Base-by-base conservation (phyloP, 345 rosid genomes). In the Euphorbia peplus region DNA sequence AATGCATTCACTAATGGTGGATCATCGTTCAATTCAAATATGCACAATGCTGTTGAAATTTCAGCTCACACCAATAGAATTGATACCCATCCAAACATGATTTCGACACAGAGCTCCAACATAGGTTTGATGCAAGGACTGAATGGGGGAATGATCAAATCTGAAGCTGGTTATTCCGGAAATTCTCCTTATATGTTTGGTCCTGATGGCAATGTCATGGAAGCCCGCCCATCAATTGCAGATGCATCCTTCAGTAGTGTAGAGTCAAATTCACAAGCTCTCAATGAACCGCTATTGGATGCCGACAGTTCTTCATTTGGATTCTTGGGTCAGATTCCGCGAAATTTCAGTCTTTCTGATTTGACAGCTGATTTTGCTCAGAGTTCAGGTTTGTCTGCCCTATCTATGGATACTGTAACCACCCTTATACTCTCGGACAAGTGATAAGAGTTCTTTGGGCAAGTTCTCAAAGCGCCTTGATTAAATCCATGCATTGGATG, bases 331-430 rank as follows among this genome's bases (percentile, higher is more conserved):
- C 90, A 83, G 68, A 87, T 95, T 63, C 90, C 98, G 77, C 81
- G 89, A 68, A 86, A 68, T 81, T 90, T 95, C 83, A 95, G 98
- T 80, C 90, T 95, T 18, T 88, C 98, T 51, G 99, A 95, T 85
- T 73, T 95, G 74, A 81, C 98, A 1, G 96, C 96, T 21, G 93
- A 90, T 70, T 95, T 86, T 77, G 76, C 90, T 22, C 97, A 91
- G 73, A 90, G 92, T 84, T 85, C 98, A 85, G 99, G 99, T 95
- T 63, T 66, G 58, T 68, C 64, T 73, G 72, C 18, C 19, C 28
- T 39, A 48, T 48, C 14, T 16, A 8, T 15, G n/a, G 19, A 14
- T 44, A 32, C 37, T 32, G 37, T 32, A 32, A 32, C 37, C 37
- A 32, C 37, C 6, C 37, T 32, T 32, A 32, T 32, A 32, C 37